Base-by-base conservation (phyloP, 169 alveolate genomes). In the Eimeria necatrix region DNA sequence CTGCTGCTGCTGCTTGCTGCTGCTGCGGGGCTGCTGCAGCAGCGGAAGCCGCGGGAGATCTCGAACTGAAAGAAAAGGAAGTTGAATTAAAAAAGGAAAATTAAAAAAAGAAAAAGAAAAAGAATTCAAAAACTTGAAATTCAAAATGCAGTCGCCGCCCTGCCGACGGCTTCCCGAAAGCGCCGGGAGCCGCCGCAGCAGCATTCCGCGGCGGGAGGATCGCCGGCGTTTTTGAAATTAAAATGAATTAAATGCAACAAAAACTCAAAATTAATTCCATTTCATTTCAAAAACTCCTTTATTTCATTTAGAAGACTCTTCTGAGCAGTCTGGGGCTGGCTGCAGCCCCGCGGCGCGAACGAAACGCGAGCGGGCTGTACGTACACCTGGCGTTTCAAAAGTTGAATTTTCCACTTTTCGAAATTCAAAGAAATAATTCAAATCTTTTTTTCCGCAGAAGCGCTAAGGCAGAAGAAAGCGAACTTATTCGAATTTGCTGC, bases 341-440 rank as follows among this genome's bases (percentile, higher is more conserved):
- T 51, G 85, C 85, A 73, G 85, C 85, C 85, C 53, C 85, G 85
- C 16, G 1, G 24, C 85, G 12, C 78, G 12, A 7, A 18, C 20
- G 2, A 56, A 10, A 32, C 3, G 41, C 41, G 2, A 32, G 41
- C 78, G 78, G 41, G 48, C 14, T 68, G 78, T 16, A 16, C 14
- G 20, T 20, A 68, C 41, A 22, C 78, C 68, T 56, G 68, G 20
- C 12, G 2, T 14, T 56, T 56, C 12, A 56, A 56, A 18, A 56
- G 2, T 14, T 10, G 22, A 56, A 56, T 14, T 14, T 56, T 56
- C 20, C 12, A 14, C 20, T 56, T 56, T 56, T 56, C 2, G 20
- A 56, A 18, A 56, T 56, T 56, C 68, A 12, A 56, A 2, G 12
- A 56, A 56, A 56, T 56, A 56, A 56, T 12, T 10, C 1, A 16